Base-by-base conservation (phyloP, 148 eudicot genomes). In the Agrostemma githago region DNA sequence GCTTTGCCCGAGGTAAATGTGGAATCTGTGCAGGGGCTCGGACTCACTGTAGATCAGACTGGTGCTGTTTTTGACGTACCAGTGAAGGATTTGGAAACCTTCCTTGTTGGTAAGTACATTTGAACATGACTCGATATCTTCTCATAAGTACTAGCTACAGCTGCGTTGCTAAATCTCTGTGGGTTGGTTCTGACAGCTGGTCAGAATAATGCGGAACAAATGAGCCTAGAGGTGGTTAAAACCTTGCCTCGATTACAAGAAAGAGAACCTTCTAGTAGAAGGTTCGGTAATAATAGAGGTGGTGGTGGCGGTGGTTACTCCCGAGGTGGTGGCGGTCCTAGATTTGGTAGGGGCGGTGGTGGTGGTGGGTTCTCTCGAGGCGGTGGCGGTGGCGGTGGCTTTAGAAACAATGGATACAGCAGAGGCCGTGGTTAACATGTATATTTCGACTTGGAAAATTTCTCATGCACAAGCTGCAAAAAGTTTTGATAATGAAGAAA, bases 221-320 rank as follows among this genome's bases (percentile, higher is more conserved):
- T 88, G 77, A 94, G 85, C 71, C 69, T 94, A 68, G 88, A 85
- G 78, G 96, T 90, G 54, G 88, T 94, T 67, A 84, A 83, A 79
- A 62, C 73, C 68, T 72, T 94, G 80, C 98, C 97, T 40, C 77
- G 42, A 15, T 75, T 94, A 81, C 92, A 91, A 81, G 90, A 87
- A 74, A 88, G 80, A 75, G 98, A 89, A 0, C 59, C 74, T 38
- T 67, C 90, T 11, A 81, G 83, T 44, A 79, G 92, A 26, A 83
- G 93, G 70, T 89, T 83, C 60, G 91, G 96, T 41, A 62, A 75
- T 9, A 80, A 78, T 44, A 75, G 90, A n/a, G 72, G 80, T 44
- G 84, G 86, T 38, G 82, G 90, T 64, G 63, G 80, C 9, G 75
- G 76, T 9, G 7, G 34, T 4, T 61, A 2, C 12, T 44, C 39